Evolutionary conservation across 140 eudicot genomes (phyloP).

Genomic region (Ambrosia hybrid): DNA sequence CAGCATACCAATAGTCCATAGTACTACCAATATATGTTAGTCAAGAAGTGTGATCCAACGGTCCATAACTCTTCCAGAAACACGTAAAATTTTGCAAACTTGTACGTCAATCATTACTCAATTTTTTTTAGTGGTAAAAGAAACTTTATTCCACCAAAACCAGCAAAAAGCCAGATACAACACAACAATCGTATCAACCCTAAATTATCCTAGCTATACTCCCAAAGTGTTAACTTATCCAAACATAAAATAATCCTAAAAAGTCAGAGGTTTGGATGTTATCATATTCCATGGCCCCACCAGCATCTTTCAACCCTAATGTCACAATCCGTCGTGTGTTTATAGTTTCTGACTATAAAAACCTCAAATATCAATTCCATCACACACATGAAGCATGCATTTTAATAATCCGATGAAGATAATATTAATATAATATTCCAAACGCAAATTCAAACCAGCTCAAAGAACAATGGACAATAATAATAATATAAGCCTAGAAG

Average conservation of each 20-base stretch:
- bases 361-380: not conserved
- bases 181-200: not conserved
- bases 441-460: not conserved
- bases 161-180: too few relatives aligned
- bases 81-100: not conserved
- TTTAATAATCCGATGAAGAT: slow-evolving; percentile 22
- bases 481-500: not conserved
- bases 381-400: slow-evolving; percentile 14
- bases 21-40: not conserved
- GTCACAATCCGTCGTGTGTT: slow-evolving; percentile 14
- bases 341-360: slow-evolving; percentile 9
- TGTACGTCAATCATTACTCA: too few relatives aligned
- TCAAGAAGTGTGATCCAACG: not conserved
- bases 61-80: not conserved
- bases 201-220: too few relatives aligned
- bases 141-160: too few relatives aligned
- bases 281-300: slow-evolving; percentile 36
- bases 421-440: not conserved
- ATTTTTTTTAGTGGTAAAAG: too few relatives aligned
- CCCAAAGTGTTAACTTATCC: not conserved
- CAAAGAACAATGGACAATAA: too few relatives aligned
- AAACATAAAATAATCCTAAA: slow-evolving; percentile 9
- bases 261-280: slow-evolving; percentile 27
- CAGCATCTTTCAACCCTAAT: slow-evolving; percentile 24
- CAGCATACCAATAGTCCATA: too few relatives aligned